Conservation (phyloP, 331 rosid genomes). For the Acacia concinna region DNA sequence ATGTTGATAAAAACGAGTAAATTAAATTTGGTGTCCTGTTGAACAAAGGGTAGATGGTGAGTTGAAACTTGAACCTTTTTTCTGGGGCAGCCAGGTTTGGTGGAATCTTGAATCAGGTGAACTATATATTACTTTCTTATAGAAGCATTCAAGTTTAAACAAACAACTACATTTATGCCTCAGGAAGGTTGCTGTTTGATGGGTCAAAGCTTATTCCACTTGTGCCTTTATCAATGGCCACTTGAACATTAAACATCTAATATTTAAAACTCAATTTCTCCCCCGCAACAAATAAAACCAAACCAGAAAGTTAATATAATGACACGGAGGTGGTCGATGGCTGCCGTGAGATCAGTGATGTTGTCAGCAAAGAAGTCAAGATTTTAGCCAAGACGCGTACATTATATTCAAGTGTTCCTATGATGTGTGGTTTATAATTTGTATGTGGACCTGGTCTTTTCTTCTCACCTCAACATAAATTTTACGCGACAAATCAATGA, state of each 20-base stretch:
- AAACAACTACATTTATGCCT: neutral
- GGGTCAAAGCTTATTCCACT: neutral
- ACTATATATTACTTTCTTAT: neutral
- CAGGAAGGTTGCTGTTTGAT: neutral
- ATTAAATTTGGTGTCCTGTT: neutral
- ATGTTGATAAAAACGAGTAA: neutral
- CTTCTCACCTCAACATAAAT: neutral
- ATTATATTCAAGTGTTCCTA: neutral
- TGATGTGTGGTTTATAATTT: neutral
- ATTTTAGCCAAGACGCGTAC: constrained; percentile 1
- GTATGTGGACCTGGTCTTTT: neutral
- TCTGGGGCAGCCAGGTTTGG: neutral
- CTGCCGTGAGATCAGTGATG: constrained; percentile 20
- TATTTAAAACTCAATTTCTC: neutral
- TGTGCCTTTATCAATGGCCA: neutral
- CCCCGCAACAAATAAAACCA: neutral
- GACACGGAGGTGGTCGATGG: neutral
- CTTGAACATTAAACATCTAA: neutral
- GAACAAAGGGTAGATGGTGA: neutral
- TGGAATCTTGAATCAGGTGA: neutral
- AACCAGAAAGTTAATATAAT: neutral
- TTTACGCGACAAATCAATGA: neutral
- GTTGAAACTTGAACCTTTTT: neutral
- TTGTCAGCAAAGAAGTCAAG: constrained; percentile 13
- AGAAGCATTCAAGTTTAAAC: neutral